Base-by-base conservation (phyloP, 108 stramenopile species). In the Fragilariopsis cylindrus region DNA sequence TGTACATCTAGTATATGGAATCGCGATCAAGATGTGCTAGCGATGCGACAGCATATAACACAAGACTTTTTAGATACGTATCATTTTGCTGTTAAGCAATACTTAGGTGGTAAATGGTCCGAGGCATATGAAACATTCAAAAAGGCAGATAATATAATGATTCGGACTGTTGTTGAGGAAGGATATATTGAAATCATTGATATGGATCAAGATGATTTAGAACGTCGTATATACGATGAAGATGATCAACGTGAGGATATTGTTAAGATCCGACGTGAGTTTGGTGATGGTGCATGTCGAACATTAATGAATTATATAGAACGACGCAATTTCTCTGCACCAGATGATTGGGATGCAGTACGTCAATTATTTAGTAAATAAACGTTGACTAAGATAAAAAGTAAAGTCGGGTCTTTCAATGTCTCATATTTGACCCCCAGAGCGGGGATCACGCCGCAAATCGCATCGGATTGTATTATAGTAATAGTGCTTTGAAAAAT, bases 261-360 rank as follows among this genome's bases (percentile, higher is more conserved):
- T 63, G 74, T 80, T 16, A 53, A 69, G 50, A 56, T 83, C 4
- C 70, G 85, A 16, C 65, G 73, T 15, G 71, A 82, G 19, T 76
- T 88, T 75, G 94, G 93, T 19, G 96, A 97, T 81, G 95, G 95
- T 19, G 91, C 96, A 2, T 85, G 87, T 57, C 80, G 83, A 65
- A 73, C 73, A 16, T 80, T 97, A 16, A 90, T 96, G 55, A 65
- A 69, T 30, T 97, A 81, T 84, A 95, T 97, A 85, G 78, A 86
- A 62, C 71, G 83, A 40, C 55, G 77, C 21, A 85, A 83, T 12
- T 70, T 82, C 5, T 64, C 57, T 8, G 82, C 94, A 9, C 93
- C 94, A 13, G 39, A 58, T 5, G 81, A 85, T 56, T 97, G 96
- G 96, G 70, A 71, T 16, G 94, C 88, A 50, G 93, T 92, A 50